A percentile compares a stretch with the other conserved stretches of the same genome.
Evolutionary conservation across 306 rosid genomes (phyloP).

Genomic region (Vicia sativa): DNA sequence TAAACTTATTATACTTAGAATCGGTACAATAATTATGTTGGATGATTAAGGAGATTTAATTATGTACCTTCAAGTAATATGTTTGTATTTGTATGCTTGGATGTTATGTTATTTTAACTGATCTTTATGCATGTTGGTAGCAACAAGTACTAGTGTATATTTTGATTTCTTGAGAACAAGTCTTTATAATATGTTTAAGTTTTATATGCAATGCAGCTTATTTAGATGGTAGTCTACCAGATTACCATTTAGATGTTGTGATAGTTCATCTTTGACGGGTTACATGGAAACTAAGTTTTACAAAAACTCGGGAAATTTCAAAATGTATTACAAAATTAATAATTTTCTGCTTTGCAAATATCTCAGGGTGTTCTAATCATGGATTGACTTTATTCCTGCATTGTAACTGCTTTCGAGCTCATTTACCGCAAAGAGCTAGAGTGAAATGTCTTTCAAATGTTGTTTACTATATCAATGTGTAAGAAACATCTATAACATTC

Average conservation of each 20-base stretch:
- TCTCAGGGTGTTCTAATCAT: constrained; percentile 94
- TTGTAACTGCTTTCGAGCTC: constrained; percentile 73
- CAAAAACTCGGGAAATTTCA: constrained; percentile 55
- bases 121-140: too few relatives aligned
- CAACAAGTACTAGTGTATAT: too few relatives aligned
- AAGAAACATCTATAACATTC: constrained; percentile 35
- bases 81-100: too few relatives aligned
- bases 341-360: constrained; percentile 49
- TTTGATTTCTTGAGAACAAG: too few relatives aligned
- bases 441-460: constrained; percentile 92
- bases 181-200: too few relatives aligned
- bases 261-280: constrained; percentile 91
- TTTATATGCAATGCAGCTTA: too few relatives aligned
- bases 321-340: constrained; percentile 70
- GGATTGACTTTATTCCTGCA: constrained; percentile 80
- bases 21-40: too few relatives aligned
- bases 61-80: too few relatives aligned
- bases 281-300: constrained; percentile 74
- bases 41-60: too few relatives aligned
- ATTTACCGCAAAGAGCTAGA: constrained; percentile 54
- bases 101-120: too few relatives aligned
- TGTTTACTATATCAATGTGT: constrained; percentile 86
- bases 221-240: too few relatives aligned
- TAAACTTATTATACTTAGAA: too few relatives aligned
- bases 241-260: constrained; percentile 68